Percentiles rank a stretch among this genome's conserved stretches.
Conservation (phyloP, 495 filamentous ascomycete species). For the Lophiostoma macrostomum region DNA sequence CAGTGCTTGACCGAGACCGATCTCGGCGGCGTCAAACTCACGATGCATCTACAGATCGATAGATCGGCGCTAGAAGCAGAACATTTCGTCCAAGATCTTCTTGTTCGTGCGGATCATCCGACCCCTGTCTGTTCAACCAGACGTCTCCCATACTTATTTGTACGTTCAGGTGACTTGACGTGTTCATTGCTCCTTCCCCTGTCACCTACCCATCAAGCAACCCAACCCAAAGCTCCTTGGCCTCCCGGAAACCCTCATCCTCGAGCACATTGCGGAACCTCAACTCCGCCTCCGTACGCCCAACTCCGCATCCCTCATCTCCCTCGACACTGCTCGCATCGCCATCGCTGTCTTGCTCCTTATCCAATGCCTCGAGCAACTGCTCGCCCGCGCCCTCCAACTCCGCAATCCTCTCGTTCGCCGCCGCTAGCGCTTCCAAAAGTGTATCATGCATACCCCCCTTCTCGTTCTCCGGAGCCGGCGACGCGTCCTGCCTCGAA, state of each 20-base stretch:
- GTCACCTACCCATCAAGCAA: slow-evolving; percentile 3
- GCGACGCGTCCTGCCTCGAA: background rate
- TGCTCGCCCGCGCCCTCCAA: slow-evolving; percentile 7
- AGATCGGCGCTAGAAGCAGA: no score
- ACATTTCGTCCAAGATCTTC: no score
- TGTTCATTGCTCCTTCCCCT: no score
- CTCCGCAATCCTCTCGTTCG: background rate
- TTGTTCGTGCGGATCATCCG: no score
- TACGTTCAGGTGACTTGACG: no score
- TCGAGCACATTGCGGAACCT: background rate
- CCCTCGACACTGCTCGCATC: background rate
- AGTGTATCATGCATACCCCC: background rate
- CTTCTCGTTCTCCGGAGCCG: no score
- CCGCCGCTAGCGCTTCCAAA: slow-evolving; percentile 12
- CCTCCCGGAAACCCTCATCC: slow-evolving; percentile 7
- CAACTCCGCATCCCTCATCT: background rate
- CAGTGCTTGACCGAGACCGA: no score
- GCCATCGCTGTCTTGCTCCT: background rate
- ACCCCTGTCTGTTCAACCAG: no score
- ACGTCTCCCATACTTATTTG: no score
- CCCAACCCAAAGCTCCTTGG: slow-evolving; percentile 1
- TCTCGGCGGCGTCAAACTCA: no score
- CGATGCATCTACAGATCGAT: no score
- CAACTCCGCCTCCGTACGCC: background rate
- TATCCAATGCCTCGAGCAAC: background rate